phyloP scores from a whole-genome alignment of 495 filamentous ascomycete genomes.

The Hypomontagnella submonticulosa region DNA sequence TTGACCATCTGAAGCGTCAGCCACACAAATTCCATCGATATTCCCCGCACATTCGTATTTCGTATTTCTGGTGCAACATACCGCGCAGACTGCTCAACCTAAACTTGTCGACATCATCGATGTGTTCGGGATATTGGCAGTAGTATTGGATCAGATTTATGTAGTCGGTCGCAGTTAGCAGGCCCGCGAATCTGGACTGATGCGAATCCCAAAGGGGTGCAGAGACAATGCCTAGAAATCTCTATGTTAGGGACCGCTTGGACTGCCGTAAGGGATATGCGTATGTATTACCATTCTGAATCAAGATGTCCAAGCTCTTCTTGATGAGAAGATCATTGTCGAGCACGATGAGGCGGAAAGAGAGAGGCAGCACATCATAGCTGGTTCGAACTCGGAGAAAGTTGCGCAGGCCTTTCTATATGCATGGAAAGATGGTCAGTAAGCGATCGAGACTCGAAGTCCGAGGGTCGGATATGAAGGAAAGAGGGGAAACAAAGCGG shows the following conservation, averaged over 20 bases:
- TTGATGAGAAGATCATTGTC: slow-evolving; percentile 95
- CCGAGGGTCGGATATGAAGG: slow-evolving; percentile 15
- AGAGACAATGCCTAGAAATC: slow-evolving; percentile 86
- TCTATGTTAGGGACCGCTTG: slow-evolving; percentile 29
- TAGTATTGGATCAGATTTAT: slow-evolving; percentile 99
- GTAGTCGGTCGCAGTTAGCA: slow-evolving; percentile 95
- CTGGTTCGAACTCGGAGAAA: slow-evolving; percentile 97
- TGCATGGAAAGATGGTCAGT: slow-evolving; percentile 25
- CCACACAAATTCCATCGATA: slow-evolving; percentile 20
- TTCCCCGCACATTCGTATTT: slow-evolving; percentile 20
- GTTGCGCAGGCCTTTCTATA: slow-evolving; percentile 86
- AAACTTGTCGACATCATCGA: slow-evolving; percentile 92
- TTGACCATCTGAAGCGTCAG: slow-evolving; percentile 25
- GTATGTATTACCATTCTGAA: slow-evolving; percentile 83
- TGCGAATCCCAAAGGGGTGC: slow-evolving; percentile 98
- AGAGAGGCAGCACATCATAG: slow-evolving; percentile 98
- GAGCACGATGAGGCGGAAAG: slow-evolving; percentile 94
- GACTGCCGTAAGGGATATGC: slow-evolving; percentile 5
- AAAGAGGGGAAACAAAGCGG: slow-evolving; percentile 6
- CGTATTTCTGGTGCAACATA: slow-evolving; percentile 53
- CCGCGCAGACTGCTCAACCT: slow-evolving; percentile 91
- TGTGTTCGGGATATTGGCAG: slow-evolving; percentile 93
- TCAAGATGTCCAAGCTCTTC: slow-evolving; percentile 94
- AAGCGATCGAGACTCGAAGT: slow-evolving; percentile 7
- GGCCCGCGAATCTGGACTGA: slow-evolving; percentile 90